These are phyloP conservation scores for Amanita fuliginea DNA, from an alignment of 768 basidiomycete species.

Conservation along the genomic window DNA sequence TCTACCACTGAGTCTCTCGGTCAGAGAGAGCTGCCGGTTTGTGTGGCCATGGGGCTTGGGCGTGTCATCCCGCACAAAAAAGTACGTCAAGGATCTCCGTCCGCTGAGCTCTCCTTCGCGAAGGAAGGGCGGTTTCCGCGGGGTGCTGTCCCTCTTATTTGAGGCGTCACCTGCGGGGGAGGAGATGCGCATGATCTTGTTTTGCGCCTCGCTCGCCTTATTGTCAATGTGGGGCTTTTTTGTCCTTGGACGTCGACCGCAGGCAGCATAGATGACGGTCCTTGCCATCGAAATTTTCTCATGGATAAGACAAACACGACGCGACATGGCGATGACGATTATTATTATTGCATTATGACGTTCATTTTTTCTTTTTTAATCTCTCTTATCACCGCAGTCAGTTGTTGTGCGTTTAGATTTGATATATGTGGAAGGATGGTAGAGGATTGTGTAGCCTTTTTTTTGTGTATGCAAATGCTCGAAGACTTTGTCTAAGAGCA, in stretches of 20 bases:
- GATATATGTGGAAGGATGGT: no score
- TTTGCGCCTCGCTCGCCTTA: slow-evolving; percentile 36
- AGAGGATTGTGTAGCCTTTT: no score
- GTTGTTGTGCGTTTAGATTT: no score
- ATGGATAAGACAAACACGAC: no score
- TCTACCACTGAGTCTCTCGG: slow-evolving; percentile 43
- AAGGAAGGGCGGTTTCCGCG: slow-evolving; percentile 28
- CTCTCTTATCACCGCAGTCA: no score
- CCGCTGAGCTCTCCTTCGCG: slow-evolving; percentile 25
- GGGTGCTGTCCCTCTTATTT: slow-evolving; percentile 32
- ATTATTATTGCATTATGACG: no score
- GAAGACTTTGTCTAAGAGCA: no score
- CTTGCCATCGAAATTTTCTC: no score
- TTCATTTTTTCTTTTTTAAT: no score
- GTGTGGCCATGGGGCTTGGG: slow-evolving; percentile 42
- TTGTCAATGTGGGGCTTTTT: slow-evolving; percentile 38
- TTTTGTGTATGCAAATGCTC: no score
- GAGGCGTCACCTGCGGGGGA: slow-evolving; percentile 59
- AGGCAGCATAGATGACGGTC: no score
- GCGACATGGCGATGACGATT: no score
- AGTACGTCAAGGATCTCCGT: slow-evolving; percentile 29
- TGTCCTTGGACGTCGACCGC: slow-evolving; percentile 8
- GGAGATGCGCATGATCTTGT: slow-evolving; percentile 50
- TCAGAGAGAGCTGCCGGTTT: slow-evolving; percentile 34
- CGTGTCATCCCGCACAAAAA: slow-evolving; percentile 22